These are phyloP conservation scores for Hyphopichia fennica DNA, from an alignment of 1,139 yeast species.

Conservation along the genomic window DNA sequence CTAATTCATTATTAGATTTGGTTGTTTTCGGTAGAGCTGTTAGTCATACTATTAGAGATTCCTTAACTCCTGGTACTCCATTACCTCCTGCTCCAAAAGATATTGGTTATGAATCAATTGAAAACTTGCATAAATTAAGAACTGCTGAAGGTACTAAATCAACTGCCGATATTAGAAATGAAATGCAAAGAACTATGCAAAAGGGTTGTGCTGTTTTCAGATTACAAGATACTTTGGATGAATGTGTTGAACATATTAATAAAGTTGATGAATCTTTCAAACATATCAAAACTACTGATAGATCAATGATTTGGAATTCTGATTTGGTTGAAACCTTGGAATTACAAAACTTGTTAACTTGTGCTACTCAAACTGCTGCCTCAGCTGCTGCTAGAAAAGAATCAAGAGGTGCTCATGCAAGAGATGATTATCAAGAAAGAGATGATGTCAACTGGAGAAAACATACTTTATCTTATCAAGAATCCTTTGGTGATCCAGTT, in stretches of 20 bases:
- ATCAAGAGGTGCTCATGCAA: slow-evolving; percentile 99
- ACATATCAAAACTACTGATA: slow-evolving; percentile 81
- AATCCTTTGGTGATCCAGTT: slow-evolving; percentile 66
- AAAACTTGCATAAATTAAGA: slow-evolving; percentile 85
- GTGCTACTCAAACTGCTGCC: slow-evolving; percentile 94
- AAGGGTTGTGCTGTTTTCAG: slow-evolving; percentile 96
- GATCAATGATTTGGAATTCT: slow-evolving; percentile 98
- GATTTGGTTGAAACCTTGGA: slow-evolving; percentile 96
- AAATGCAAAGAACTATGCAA: slow-evolving; percentile 97
- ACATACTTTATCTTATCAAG: slow-evolving; percentile 94
- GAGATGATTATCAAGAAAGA: slow-evolving; percentile 96
- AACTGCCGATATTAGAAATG: slow-evolving; percentile 86
- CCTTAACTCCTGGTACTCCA: slow-evolving; percentile 86
- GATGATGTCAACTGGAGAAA: slow-evolving; percentile 98
- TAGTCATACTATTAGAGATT: slow-evolving; percentile 84
- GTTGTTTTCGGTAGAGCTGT: slow-evolving; percentile 99
- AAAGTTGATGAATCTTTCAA: slow-evolving; percentile 71
- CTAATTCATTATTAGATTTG: slow-evolving; percentile 95
- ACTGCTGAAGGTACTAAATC: slow-evolving; percentile 77
- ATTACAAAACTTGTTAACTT: slow-evolving; percentile 92
- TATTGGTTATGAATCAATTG: slow-evolving; percentile 86
- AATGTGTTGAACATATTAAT: slow-evolving; percentile 80
- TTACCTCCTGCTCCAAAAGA: slow-evolving; percentile 75
- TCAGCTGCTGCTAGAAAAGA: slow-evolving; percentile 96
- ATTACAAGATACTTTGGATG: slow-evolving; percentile 87